A percentile compares a stretch with the other conserved stretches of the same genome.
Evolutionary conservation across 805 yeast genomes (phyloP).

Genomic region (Huiozyma naganishii): DNA sequence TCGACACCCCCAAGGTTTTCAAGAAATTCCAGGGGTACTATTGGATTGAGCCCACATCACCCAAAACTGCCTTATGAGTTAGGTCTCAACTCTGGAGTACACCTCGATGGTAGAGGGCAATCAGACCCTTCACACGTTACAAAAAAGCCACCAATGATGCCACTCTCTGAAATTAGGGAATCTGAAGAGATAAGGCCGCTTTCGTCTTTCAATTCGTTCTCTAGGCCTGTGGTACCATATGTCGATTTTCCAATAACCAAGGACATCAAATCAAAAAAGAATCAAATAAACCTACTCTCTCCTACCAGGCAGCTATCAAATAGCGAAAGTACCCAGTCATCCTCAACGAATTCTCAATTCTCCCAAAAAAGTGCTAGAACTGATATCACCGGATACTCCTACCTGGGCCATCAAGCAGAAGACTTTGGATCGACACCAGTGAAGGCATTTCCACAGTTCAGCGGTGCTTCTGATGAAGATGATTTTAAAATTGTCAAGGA

Average conservation of each 20-base stretch:
- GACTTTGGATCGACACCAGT: too few species aligned
- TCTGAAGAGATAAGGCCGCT: slow-evolving; percentile 8
- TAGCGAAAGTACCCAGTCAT: slow-evolving; percentile 11
- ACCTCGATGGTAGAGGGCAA: too few species aligned
- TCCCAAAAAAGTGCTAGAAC: slow-evolving; percentile 16
- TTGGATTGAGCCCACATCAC: too few species aligned
- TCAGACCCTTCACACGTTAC: slow-evolving; percentile 3
- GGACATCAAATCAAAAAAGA: slow-evolving; percentile 8
- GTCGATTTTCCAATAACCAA: slow-evolving; percentile 1
- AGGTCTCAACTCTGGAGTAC: too few species aligned
- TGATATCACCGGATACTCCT: slow-evolving; percentile 6
- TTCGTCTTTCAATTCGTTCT: slow-evolving; percentile 17
- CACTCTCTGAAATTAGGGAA: background rate
- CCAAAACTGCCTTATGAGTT: too few species aligned
- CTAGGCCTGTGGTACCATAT: background rate
- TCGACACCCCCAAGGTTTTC: slow-evolving; percentile 15
- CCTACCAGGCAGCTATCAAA: slow-evolving; percentile 21
- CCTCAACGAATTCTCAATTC: slow-evolving; percentile 20
- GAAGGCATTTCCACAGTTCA: too few species aligned
- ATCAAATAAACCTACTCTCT: slow-evolving; percentile 5
- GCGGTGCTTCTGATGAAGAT: background rate
- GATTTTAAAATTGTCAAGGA: slow-evolving; percentile 7
- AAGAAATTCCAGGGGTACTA: too few species aligned
- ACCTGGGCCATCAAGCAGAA: too few species aligned
- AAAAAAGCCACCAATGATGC: slow-evolving; percentile 4